Base-by-base conservation (phyloP, 1,139 yeast species). In the Geotrichum australiense region DNA sequence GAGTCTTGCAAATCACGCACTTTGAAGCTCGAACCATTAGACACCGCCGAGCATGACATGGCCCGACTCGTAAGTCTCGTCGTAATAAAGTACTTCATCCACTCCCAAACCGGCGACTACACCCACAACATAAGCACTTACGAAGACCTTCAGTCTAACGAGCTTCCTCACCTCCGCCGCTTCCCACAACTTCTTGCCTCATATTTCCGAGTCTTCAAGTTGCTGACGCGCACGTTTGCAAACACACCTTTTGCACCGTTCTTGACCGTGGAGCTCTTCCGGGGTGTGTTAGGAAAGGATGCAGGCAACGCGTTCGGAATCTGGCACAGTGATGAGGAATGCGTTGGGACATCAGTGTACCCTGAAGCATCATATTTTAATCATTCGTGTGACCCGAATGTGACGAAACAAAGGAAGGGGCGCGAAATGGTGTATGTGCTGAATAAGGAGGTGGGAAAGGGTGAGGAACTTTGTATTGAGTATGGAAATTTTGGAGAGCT, bases 231-330 rank as follows among this genome's bases (percentile, higher is more conserved):
- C 2, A 57, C 70, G 6, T 58, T 73, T n/a, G 73, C 76, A 0
- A 50, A 51, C 6, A 25, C 30, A 0, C 53, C 53, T 16, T 56
- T 75, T 24, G 68, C 64, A 37, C 56, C 58, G 1, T 54, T 58
- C n/a, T 60, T 78, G 12, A 65, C 71, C 1, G 60, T 72, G 1
- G 56, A 57, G 3, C 50, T 51, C 2, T 61, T 80, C 18, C 64
- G 85, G 37, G 59, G 64, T 6, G 68, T 76, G 3, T 64, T 78
- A 36, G 87, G 87, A 1, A 65, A 71, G 29, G 82, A 78, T 48
- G 71, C 79, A 27, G 80, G 83, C n/a, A 80, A 80, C 55, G 80
- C 87, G 0, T 80, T 80, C 61, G 87, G 87, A 0, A 76, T 79
- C 15, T 79, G 89, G 85, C 77, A 81, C 35, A 56, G 36, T 56